A percentile compares a stretch with the other conserved stretches of the same genome.
Evolutionary conservation across 129 eudicot genomes (phyloP).

Genomic region (Arctium minus): DNA sequence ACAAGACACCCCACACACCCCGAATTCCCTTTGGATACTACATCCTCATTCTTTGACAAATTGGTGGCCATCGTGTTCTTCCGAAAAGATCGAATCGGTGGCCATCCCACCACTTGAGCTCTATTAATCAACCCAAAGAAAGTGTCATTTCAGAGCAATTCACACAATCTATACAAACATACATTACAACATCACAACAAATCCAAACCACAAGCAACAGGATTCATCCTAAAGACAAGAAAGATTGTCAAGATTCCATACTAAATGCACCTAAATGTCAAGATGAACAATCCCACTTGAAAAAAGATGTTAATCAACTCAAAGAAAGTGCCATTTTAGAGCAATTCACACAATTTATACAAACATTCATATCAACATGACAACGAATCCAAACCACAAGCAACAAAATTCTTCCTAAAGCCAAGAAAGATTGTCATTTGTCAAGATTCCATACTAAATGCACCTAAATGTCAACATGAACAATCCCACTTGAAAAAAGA

Average conservation of each 20-base stretch:
- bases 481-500: neutral
- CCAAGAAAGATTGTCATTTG: neutral
- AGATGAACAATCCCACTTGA: neutral
- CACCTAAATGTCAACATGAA: neutral
- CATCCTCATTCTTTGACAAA: constrained; percentile 42
- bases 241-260: neutral
- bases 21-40: constrained; percentile 29
- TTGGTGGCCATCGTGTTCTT: constrained; percentile 84
- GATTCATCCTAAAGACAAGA: neutral
- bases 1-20: constrained; percentile 61
- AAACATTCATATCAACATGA: neutral
- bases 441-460: neutral
- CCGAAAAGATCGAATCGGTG: constrained; percentile 87
- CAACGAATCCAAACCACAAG: neutral
- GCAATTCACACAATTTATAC: neutral
- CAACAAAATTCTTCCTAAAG: neutral
- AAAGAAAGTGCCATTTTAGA: neutral
- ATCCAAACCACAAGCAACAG: neutral
- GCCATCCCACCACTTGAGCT: constrained; percentile 97
- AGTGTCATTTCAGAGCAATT: constrained; percentile 6
- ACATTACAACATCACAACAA: neutral
- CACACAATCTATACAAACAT: neutral
- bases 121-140: constrained; percentile 30
- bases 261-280: neutral
- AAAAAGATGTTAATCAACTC: constrained; percentile 17